Base-by-base conservation (phyloP, 192 early-diverging fungal genomes). In the Backusella luteola region DNA sequence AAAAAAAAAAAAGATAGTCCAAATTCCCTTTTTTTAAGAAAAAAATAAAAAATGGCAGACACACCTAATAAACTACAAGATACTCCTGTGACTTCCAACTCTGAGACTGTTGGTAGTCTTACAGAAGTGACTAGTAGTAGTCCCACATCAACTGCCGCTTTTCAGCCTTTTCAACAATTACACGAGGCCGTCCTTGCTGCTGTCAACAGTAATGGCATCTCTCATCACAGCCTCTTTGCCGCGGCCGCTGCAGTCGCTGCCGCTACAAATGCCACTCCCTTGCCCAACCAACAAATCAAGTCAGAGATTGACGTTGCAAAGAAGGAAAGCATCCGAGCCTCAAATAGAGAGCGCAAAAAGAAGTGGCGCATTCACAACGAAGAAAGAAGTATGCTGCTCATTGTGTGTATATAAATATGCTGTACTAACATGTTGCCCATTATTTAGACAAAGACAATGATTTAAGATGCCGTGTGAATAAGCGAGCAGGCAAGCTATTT, bases 371-470 rank as follows among this genome's bases (percentile, higher is more conserved):
- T 86, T 32, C 81, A 83, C 6, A 88, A 88, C 71, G 87, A 88
- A 76, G 87, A 88, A 17, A 75, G 87, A 80, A 88, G 87, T 88
- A 86, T 84, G 81, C 67, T 26, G 11, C 42, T 5, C 26, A 69
- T 38, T 12, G 17, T 21, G 3, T 32, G 3, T 32, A 2, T 32
- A 36, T n/a, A 68, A 21, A 67, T 4, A 68, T 9, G 21, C 1
- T n/a, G 7, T n/a, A 53, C 17, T n/a, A 53, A 53, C 52, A 53
- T 21, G 15, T 0, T 53, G 7, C 6, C 32, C 32, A 32, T 32
- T 32, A 1, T 32, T 71, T 73, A 88, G 87, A 93, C 77, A 93
- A 93, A 78, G 91, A 93, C 80, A 93, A 93, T 80, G 91, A 93
- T 78, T 73, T 93, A 21, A 80, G 91, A 15, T 93, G 91, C 80